phyloP scores from a whole-genome alignment of 192 early-diverging fungal species.

The Coemansia sp. region DNA sequence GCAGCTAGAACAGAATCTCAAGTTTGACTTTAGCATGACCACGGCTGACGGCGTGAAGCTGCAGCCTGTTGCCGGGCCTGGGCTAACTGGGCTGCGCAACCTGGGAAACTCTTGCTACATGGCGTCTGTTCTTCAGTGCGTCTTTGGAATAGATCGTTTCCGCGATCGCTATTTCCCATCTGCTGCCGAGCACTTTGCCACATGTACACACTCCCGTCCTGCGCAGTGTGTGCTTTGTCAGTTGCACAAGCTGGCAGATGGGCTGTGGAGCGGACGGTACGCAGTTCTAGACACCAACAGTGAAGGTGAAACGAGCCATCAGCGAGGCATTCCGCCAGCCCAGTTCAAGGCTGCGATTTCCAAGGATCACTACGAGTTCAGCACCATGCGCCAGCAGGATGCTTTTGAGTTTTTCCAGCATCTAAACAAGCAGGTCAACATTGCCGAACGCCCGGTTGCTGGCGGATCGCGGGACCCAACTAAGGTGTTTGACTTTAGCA shows the following conservation, averaged over 20 bases:
- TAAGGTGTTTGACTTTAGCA: constrained; percentile 71
- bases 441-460: constrained; percentile 69
- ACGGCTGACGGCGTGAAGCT: constrained; percentile 90
- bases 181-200: constrained; percentile 37
- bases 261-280: constrained; percentile 86
- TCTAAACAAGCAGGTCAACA: constrained; percentile 68
- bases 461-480: constrained; percentile 68
- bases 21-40: constrained; percentile 97
- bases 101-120: constrained; percentile 99
- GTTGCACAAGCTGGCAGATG: constrained; percentile 87
- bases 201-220: constrained; percentile 50
- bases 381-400: constrained; percentile 98
- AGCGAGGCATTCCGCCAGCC: constrained; percentile 81
- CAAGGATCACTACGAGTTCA: constrained; percentile 89
- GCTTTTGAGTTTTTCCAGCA: constrained; percentile 92
- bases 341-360: constrained; percentile 93
- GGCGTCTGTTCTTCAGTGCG: constrained; percentile 90
- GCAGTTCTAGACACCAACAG: constrained; percentile 54
- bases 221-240: constrained; percentile 88
- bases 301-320: constrained; percentile 55
- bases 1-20: constrained; percentile 94
- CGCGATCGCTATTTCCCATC: constrained; percentile 63
- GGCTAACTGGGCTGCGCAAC: constrained; percentile 90
- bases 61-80: constrained; percentile 81
- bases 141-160: constrained; percentile 77